Percentiles rank a stretch among this genome's conserved stretches.
These are phyloP conservation scores for Sporothrix dimorphospora DNA, from an alignment of 2,329 filamentous ascomycete genomes.

Conservation along the genomic window DNA sequence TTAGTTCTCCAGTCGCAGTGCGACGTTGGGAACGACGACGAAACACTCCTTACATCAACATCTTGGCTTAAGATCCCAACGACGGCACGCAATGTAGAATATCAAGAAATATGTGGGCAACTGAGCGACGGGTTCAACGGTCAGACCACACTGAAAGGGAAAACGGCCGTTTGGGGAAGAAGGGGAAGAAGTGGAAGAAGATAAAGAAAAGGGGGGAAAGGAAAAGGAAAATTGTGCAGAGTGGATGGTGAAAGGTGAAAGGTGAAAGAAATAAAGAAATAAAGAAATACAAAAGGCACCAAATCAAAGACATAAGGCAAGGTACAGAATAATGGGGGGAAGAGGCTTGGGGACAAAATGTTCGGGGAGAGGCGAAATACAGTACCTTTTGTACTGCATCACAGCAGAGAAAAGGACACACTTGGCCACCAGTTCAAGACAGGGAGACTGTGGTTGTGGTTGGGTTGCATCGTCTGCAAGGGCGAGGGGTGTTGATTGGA, in stretches of 20 bases:
- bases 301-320: too few species aligned
- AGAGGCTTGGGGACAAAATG: too few species aligned
- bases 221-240: not conserved
- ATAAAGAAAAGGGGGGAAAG: not conserved
- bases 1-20: not conserved
- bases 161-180: not conserved
- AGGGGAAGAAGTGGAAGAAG: not conserved
- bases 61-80: not conserved
- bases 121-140: not conserved
- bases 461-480: not conserved
- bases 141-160: not conserved
- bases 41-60: not conserved
- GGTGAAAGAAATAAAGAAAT: not conserved
- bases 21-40: not conserved
- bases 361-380: not conserved
- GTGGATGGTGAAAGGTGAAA: too few species aligned
- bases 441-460: not conserved
- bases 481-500: not conserved
- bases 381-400: not conserved
- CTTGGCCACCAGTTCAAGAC: not conserved
- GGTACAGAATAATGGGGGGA: too few species aligned
- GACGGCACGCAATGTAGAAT: not conserved
- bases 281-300: too few species aligned
- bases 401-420: not conserved
- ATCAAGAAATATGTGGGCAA: not conserved